Base-by-base conservation (phyloP, 129 eudicot species). In the Flaveria robusta region DNA sequence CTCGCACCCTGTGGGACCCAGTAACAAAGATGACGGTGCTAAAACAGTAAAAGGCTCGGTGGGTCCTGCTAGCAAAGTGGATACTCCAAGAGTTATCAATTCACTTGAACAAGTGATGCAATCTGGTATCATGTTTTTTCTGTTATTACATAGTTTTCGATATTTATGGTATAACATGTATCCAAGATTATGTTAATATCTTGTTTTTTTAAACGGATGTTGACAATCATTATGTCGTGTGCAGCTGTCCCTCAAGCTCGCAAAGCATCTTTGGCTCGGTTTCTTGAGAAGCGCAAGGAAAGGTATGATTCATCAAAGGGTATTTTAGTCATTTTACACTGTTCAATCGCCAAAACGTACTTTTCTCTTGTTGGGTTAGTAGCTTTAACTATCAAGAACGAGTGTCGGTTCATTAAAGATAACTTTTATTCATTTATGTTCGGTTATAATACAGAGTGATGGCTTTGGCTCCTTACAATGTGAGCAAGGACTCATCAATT, bases 231-330 rank as follows among this genome's bases (percentile, higher is more conserved):
- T 37, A 45, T 56, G 24, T 75, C 18, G 49, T 71, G 59, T 81
- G 87, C 81, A 79, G 86, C 95, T 70, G 91, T 89, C 62, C 95
- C 95, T 15, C 95, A 89, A 82, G 86, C 86, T 7, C 95, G 95
- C 9, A 82, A 86, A 83, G 90, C 90, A 75, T 89, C 95, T 34
- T 75, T 89, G 85, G 91, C 91, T 62, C 82, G 95, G 77, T 89
- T 89, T 54, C 77, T 87, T 80, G 95, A 89, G 91, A 89, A 86
- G 85, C 95, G 95, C 77, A 89, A 89, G 81, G 95, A 86, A 66
- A 86, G 95, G 95, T 89, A 91, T 20, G 4, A 29, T 9, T 15
- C 68, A 15, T 63, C 43, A 14, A 43, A 29, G 68, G 22, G 43
- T 63, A 29, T 63, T 29, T 63, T 63, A 7, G 68, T 26, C 43